Conservation (phyloP, 441 rosid species). For the Iberis amara region DNA sequence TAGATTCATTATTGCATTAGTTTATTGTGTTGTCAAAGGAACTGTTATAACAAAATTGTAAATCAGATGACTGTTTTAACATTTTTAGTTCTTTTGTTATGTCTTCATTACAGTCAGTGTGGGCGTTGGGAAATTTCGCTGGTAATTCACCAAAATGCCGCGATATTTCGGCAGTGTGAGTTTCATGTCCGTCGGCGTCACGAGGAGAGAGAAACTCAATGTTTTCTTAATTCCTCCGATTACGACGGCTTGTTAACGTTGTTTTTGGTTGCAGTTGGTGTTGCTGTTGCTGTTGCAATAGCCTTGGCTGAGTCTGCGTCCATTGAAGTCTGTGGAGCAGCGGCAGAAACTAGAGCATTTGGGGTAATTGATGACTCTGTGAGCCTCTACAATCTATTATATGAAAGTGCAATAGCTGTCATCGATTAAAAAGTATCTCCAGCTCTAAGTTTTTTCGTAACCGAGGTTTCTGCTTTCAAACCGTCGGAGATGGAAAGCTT, state of each 20-base stretch:
- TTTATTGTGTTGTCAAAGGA: not conserved
- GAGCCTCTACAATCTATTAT: conserved; percentile 34
- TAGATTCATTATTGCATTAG: not conserved
- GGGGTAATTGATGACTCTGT: conserved; percentile 65
- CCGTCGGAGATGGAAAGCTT: conserved; percentile 53
- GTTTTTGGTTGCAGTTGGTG: conserved; percentile 70
- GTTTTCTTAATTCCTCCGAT: too few relatives aligned
- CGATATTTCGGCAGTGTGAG: conserved; percentile 17
- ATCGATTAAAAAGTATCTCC: too few relatives aligned
- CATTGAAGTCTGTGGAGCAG: conserved; percentile 64
- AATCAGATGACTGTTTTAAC: too few relatives aligned
- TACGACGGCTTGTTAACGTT: too few relatives aligned
- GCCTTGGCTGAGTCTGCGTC: conserved; percentile 47
- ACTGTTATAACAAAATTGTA: too few relatives aligned
- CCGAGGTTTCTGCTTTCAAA: too few relatives aligned
- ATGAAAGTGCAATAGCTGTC: too few relatives aligned
- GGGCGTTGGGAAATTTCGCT: conserved; percentile 54
- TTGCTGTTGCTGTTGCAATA: conserved; percentile 59
- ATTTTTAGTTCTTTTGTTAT: not conserved
- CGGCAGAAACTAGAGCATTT: conserved; percentile 60
- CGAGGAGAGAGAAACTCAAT: too few relatives aligned
- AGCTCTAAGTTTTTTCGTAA: too few relatives aligned
- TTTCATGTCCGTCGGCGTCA: too few relatives aligned
- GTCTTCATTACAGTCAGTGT: conserved; percentile 35
- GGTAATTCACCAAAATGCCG: conserved; percentile 55